Percentiles rank a stretch among this genome's conserved stretches.
These are phyloP conservation scores for Vairimorpha necatrix DNA, from an alignment of 371 early-diverging fungal genomes.

Conservation along the genomic window DNA sequence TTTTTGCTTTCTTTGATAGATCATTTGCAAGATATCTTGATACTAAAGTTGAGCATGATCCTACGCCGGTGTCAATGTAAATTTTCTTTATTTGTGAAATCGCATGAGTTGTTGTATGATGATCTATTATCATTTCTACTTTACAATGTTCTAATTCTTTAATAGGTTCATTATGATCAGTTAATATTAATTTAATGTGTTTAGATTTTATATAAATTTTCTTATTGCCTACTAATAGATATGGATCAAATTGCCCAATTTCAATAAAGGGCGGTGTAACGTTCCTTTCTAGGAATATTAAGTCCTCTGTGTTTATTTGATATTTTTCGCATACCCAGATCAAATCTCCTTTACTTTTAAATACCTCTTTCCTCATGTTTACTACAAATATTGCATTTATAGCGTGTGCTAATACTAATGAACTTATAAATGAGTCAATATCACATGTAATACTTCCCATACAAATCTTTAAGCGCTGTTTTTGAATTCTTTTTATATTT, in stretches of 20 bases:
- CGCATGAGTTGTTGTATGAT: constrained; percentile 27
- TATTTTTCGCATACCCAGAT: constrained; percentile 44
- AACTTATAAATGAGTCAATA: constrained; percentile 62
- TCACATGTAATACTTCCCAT: constrained; percentile 64
- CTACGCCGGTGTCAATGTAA: constrained; percentile 54
- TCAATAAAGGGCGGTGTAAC: constrained; percentile 14
- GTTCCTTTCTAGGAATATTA: constrained; percentile 59
- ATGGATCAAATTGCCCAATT: constrained; percentile 36
- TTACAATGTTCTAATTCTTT: constrained; percentile 34
- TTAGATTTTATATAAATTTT: constrained; percentile 28
- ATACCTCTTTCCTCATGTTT: constrained; percentile 58
- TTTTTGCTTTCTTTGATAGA: constrained; percentile 30
- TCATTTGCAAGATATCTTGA: constrained; percentile 53
- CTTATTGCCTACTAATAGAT: constrained; percentile 19
- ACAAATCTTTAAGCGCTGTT: constrained; percentile 33
- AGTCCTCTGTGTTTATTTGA: constrained; percentile 50
- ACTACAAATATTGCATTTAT: constrained; percentile 59
- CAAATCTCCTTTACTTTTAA: constrained; percentile 61
- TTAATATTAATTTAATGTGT: constrained; percentile 41
- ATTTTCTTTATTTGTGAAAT: constrained; percentile 32
- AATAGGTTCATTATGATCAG: constrained; percentile 55
- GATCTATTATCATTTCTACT: constrained; percentile 57
- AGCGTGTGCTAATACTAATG: constrained; percentile 56
- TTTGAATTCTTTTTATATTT: constrained; percentile 27
- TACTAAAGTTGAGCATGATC: constrained; percentile 51